These are phyloP conservation scores for Lactarius pseudohatsudake DNA, from an alignment of 768 basidiomycete species.

Conservation along the genomic window DNA sequence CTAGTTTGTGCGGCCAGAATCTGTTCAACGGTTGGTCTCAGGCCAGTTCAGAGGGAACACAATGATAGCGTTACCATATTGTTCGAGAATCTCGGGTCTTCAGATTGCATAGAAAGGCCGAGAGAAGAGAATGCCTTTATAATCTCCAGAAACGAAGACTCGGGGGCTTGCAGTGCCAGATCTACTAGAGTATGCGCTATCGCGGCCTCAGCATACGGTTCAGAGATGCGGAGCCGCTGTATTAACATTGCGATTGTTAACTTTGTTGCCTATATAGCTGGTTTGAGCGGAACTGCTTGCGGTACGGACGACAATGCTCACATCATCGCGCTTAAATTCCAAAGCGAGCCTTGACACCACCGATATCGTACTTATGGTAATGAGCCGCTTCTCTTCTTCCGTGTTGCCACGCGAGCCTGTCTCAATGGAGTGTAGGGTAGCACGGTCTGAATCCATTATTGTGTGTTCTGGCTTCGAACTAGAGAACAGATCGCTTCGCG, in stretches of 20 bases:
- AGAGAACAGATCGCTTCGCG: conserved; percentile 30
- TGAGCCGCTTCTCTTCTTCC: conserved; percentile 80
- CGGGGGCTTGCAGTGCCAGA: conserved; percentile 76
- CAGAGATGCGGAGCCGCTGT: conserved; percentile 81
- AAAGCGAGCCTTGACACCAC: conserved; percentile 86
- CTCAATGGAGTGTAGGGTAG: conserved; percentile 58
- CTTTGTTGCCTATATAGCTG: conserved; percentile 62
- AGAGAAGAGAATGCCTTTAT: conserved; percentile 81
- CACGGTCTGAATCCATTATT: conserved; percentile 39
- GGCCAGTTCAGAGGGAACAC: background rate
- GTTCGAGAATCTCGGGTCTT: conserved; percentile 85
- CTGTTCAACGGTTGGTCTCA: conserved; percentile 39
- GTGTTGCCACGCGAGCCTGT: conserved; percentile 63
- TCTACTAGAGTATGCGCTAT: conserved; percentile 92
- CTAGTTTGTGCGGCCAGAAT: conserved; percentile 89
- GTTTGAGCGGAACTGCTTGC: background rate
- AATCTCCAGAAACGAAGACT: conserved; percentile 78
- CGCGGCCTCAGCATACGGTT: conserved; percentile 85
- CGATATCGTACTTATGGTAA: conserved; percentile 89
- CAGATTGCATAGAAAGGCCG: conserved; percentile 82
- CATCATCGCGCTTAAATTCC: conserved; percentile 86
- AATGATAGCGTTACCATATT: conserved; percentile 62
- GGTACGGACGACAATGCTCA: conserved; percentile 32
- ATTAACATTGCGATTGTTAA: conserved; percentile 91
- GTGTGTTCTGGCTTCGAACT: conserved; percentile 31